phyloP scores from a whole-genome alignment of 2,329 filamentous ascomycete species.

The Aspergillus thermomutatus region DNA sequence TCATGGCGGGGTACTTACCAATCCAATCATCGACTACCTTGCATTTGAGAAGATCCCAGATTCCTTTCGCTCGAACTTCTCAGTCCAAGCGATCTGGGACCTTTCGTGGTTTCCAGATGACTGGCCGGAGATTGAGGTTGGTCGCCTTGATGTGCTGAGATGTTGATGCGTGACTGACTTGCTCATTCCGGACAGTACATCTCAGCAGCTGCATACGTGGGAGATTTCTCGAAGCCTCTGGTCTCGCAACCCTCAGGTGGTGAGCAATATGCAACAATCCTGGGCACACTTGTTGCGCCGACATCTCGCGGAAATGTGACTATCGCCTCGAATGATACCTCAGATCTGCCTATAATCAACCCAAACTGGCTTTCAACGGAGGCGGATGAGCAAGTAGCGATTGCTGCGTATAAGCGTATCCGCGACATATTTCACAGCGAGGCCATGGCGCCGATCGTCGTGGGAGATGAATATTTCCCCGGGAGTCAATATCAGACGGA shows the following conservation, averaged over 20 bases:
- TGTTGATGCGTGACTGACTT: neutral
- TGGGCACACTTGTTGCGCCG: constrained; percentile 29
- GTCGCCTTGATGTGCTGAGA: neutral
- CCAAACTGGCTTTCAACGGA: constrained; percentile 46
- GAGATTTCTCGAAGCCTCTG: constrained; percentile 25
- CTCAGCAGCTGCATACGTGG: constrained; percentile 23
- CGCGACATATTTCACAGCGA: constrained; percentile 35
- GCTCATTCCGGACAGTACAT: constrained; percentile 20
- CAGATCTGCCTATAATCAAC: constrained; percentile 43
- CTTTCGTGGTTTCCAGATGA: constrained; percentile 31
- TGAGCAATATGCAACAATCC: constrained; percentile 26
- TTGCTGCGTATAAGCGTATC: constrained; percentile 43
- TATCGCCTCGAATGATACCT: constrained; percentile 28
- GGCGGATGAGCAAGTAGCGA: constrained; percentile 44
- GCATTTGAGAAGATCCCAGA: constrained; percentile 33
- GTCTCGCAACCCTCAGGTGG: constrained; percentile 20
- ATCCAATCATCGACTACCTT: constrained; percentile 26
- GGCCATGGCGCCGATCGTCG: constrained; percentile 27
- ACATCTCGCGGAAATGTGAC: constrained; percentile 47
- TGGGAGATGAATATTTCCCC: constrained; percentile 38
- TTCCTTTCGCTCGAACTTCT: constrained; percentile 16
- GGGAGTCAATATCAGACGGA: constrained; percentile 40
- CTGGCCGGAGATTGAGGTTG: constrained; percentile 39
- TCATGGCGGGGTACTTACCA: constrained; percentile 25
- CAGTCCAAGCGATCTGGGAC: constrained; percentile 12